These are phyloP conservation scores for Septoria petroselini DNA, from an alignment of 2,329 filamentous ascomycete genomes.

Conservation along the genomic window DNA sequence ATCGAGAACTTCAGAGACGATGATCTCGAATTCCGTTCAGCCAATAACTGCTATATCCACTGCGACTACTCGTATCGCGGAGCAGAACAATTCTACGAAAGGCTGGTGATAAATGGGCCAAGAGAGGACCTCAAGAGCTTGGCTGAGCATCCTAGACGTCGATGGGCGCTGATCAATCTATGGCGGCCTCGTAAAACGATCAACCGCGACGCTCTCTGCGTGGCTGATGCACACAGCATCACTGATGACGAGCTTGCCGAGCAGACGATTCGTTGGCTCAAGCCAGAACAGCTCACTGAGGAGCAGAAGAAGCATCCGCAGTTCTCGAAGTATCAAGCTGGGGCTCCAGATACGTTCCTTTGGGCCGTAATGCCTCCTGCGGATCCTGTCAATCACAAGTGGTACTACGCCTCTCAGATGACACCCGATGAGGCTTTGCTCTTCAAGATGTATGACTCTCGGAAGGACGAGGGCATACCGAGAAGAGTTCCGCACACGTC, in stretches of 20 bases:
- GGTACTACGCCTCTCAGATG: slow-evolving; percentile 18
- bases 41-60: slow-evolving; percentile 15
- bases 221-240: slow-evolving; percentile 15
- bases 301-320: slow-evolving; percentile 1
- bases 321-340: slow-evolving; percentile 11
- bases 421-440: slow-evolving; percentile 51
- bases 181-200: slow-evolving; percentile 16
- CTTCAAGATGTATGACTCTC: slow-evolving; percentile 62
- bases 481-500: slow-evolving; percentile 56
- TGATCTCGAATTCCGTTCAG: slow-evolving; percentile 8
- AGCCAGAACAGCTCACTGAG: slow-evolving; percentile 12
- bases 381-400: slow-evolving; percentile 11
- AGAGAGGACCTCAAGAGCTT: slow-evolving; percentile 14
- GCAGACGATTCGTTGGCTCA: slow-evolving; percentile 9
- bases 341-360: slow-evolving; percentile 12
- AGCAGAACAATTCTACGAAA: slow-evolving; percentile 13
- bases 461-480: slow-evolving; percentile 51
- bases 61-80: slow-evolving; percentile 13
- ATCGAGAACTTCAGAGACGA: slow-evolving; percentile 14
- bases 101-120: slow-evolving; percentile 8
- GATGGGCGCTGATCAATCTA: slow-evolving; percentile 21
- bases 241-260: slow-evolving; percentile 15
- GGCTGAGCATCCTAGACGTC: slow-evolving; percentile 6
- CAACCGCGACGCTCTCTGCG: slow-evolving; percentile 15
- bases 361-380: slow-evolving; percentile 7